Base-by-base conservation (phyloP, 257 asterid genomes). In the Euphrasia confusa region DNA sequence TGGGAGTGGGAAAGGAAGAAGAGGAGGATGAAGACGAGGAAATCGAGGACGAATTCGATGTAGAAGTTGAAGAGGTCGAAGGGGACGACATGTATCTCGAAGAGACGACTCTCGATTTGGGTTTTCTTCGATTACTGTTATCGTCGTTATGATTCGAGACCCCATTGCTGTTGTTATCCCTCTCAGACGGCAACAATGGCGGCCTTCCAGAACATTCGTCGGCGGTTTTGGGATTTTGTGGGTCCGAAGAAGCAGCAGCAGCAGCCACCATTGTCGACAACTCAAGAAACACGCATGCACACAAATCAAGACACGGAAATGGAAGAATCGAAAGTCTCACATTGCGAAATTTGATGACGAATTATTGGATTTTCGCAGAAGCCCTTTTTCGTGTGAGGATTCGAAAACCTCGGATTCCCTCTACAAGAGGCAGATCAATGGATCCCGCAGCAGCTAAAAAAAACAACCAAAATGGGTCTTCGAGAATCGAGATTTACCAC, bases 41-140 rank as follows among this genome's bases (percentile, higher is more conserved):
- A 63, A 79, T 65, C 0, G 98, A 81, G 13, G 95, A 83, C 15
- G 96, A 83, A 77, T 82, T 88, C 1, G 96, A 84, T 64, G 86
- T 83, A 9, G 60, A 54, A 15, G 60, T 54, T 11, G 60, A 53
- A 28, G 58, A 54, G n/a, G 60, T 54, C 13, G 97, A 87, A 75
- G 99, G 94, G 70, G 97, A 89, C 95, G 97, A 89, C 95, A 83
- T 74, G 71, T 89, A 87, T 67, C 96, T 80, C n/a, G 99, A 93
- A 62, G 95, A 80, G 11, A 87, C 95, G 54, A 75, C 77, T 74
- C 77, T 81, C 47, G 90, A 79, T 89, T 85, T 93, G 73, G 94
- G 94, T 60, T 78, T 89, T 66, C 75, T 89, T 10, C 75, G 79
- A 73, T 78, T 78, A 58, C 50, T 53, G 33, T 10, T 53, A 15